These are phyloP conservation scores for Fusarium tanahbumbuense DNA, from an alignment of 2,329 filamentous ascomycete genomes.

Conservation along the genomic window DNA sequence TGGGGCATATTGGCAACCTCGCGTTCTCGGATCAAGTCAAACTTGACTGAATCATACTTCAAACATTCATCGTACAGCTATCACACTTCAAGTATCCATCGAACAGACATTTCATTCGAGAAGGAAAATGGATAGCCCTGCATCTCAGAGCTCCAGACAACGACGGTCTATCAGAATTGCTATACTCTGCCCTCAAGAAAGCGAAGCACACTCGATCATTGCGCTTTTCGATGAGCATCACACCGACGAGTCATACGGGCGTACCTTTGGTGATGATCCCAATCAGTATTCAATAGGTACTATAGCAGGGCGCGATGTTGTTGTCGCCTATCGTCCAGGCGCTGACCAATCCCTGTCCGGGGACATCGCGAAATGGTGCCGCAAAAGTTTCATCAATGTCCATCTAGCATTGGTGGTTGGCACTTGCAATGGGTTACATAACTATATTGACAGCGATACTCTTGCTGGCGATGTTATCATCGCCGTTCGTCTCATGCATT, in stretches of 20 bases:
- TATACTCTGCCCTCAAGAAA: slow-evolving; percentile 5
- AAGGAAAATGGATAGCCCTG: background rate
- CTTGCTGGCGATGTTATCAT: background rate
- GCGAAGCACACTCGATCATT: background rate
- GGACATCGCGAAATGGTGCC: background rate
- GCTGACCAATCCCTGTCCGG: slow-evolving; percentile 7
- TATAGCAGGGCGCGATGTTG: slow-evolving; percentile 7
- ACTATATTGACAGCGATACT: background rate
- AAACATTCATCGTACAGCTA: background rate
- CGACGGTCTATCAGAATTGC: background rate
- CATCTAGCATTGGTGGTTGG: slow-evolving; percentile 5
- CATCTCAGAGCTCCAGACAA: background rate
- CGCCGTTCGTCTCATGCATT: background rate
- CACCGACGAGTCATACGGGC: background rate
- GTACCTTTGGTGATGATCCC: background rate
- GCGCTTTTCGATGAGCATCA: slow-evolving; percentile 2
- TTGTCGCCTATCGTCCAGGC: background rate
- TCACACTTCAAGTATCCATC: background rate
- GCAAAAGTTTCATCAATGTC: slow-evolving; percentile 4
- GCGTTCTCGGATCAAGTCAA: background rate
- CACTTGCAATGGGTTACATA: background rate
- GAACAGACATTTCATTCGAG: background rate
- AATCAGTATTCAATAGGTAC: slow-evolving; percentile 7
- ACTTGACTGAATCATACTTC: background rate
- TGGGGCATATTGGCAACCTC: background rate